Percentiles rank a stretch among this genome's conserved stretches.
phyloP scores from a whole-genome alignment of 169 alveolate species.

The Eimeria brunetti region DNA sequence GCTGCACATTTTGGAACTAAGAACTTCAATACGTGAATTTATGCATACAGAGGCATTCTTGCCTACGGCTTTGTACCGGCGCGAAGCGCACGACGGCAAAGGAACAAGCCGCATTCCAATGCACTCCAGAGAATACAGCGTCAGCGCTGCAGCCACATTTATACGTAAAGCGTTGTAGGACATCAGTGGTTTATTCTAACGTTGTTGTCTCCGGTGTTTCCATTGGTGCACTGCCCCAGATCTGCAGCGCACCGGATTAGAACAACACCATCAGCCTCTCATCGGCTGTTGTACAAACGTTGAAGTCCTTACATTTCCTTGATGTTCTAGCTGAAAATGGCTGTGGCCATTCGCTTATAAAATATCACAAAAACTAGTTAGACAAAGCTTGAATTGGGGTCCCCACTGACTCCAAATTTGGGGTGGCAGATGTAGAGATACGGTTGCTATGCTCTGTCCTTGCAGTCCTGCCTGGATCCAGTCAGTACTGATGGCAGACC shows the following conservation, averaged over 20 bases:
- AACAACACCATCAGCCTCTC: neutral
- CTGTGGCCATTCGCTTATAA: neutral
- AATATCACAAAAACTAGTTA: neutral
- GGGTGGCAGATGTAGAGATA: neutral
- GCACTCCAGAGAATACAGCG: neutral
- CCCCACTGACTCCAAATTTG: neutral
- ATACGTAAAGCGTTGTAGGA: neutral
- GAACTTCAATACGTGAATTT: neutral
- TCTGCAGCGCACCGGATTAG: neutral
- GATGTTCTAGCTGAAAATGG: neutral
- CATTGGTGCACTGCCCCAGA: neutral
- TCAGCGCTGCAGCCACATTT: neutral
- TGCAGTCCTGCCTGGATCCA: neutral
- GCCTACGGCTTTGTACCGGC: neutral
- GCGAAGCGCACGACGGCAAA: neutral
- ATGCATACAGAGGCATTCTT: neutral
- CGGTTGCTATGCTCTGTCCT: neutral
- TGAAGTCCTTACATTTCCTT: neutral
- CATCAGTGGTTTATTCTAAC: neutral
- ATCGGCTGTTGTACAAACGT: neutral
- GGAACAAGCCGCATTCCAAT: neutral
- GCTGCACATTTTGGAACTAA: neutral
- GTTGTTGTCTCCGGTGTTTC: neutral
- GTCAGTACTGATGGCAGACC: neutral
- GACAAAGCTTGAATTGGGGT: neutral